Conservation (phyloP, 129 eudicot species). For the Flaveria robusta region DNA sequence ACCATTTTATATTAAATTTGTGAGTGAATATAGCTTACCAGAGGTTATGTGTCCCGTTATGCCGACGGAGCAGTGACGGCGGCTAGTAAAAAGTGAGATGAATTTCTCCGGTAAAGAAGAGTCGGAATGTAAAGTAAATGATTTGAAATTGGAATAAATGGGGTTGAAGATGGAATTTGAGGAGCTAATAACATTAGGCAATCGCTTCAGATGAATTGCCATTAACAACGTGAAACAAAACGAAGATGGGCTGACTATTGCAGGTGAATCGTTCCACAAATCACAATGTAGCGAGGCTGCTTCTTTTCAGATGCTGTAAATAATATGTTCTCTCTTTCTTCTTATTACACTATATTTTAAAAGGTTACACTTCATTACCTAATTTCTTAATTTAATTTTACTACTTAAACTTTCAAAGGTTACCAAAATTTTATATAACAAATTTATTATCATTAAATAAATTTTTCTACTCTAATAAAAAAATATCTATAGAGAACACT, state of each 20-base stretch:
- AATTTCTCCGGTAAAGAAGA: constrained; percentile 17
- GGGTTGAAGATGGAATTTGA: constrained; percentile 23
- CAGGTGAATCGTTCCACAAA: too few species aligned
- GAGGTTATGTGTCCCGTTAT: constrained; percentile 25
- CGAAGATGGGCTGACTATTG: neutral
- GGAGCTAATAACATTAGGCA: constrained; percentile 10
- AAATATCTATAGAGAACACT: too few species aligned
- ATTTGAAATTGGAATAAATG: neutral
- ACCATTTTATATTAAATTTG: neutral
- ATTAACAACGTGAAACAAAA: constrained; percentile 18
- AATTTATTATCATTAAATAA: too few species aligned
- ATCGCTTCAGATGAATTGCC: constrained; percentile 31
- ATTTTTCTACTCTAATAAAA: too few species aligned
- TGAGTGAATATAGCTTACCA: constrained; percentile 29
- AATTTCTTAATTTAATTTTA: too few species aligned
- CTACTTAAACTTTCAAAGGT: too few species aligned
- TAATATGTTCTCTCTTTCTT: too few species aligned
- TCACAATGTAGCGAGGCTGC: too few species aligned
- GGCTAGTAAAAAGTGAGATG: constrained; percentile 19
- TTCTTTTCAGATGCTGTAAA: too few species aligned
- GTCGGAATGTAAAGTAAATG: neutral
- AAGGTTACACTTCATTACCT: too few species aligned
- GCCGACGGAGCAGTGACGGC: constrained; percentile 22
- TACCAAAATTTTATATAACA: too few species aligned
- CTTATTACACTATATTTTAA: too few species aligned